Base-by-base conservation (phyloP, 257 asterid species). In the Galeopsis tetrahit region DNA sequence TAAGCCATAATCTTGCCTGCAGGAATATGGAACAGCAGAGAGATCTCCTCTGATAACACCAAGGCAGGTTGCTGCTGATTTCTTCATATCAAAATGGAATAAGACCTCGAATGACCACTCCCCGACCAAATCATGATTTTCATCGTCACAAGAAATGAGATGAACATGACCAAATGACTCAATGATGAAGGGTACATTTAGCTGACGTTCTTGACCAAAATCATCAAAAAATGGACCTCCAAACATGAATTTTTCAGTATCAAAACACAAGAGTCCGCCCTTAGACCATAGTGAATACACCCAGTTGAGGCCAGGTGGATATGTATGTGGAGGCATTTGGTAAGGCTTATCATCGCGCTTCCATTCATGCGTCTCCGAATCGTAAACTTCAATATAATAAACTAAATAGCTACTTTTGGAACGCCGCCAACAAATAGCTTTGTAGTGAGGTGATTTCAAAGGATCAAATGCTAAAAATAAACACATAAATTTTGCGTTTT, bases 341-440 rank as follows among this genome's bases (percentile, higher is more conserved):
- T 21, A 35, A 35, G 14, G 36, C 7, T 9, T 3, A 3, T 40
- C 68, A 10, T 7, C 4, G 32, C 10, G 56, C 2, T 21, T 64
- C 69, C 55, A 64, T 10, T 4, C 10, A 46, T 5, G 69, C 4
- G 52, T 64, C 10, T 42, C 56, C 0, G 56, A 64, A 64, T 64
- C 56, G 21, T 42, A 42, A 32, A 42, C 56, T 63, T 35, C 14
- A 59, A 33, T 33, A 35, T 60, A 10, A 61, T 11, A 10, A n/a
- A n/a, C n/a, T n/a, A n/a, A n/a, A n/a, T 4, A 13, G 7, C 36
- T 8, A 6, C 9, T 36, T 40, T 40, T 7, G 2, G 10, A 1
- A 40, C 1, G 1, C 5, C 67, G 28, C 28, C 0, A 21, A 21
- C 28, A 21, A 21, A 21, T 1, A 21, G 28, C 28, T 21, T 21